Evolutionary conservation across 2,329 filamentous ascomycete genomes (phyloP).

Genomic region (Hypoxylon sp.): DNA sequence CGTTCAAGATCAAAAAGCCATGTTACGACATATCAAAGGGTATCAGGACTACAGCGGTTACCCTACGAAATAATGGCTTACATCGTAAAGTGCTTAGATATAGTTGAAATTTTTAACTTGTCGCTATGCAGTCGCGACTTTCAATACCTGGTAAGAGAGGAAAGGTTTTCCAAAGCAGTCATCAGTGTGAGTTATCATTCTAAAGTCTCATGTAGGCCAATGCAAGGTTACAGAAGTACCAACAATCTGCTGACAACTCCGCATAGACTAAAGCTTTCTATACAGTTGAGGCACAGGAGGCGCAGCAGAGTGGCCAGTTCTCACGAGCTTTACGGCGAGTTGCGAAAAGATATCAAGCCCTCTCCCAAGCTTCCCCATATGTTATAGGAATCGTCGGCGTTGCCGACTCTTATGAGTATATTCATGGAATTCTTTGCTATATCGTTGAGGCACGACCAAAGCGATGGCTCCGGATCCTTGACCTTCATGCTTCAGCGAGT

Average conservation of each 20-base stretch:
- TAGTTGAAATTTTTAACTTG: slow-evolving; percentile 72
- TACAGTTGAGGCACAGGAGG: slow-evolving; percentile 55
- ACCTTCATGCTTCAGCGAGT: slow-evolving; percentile 66
- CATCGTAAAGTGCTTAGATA: slow-evolving; percentile 67
- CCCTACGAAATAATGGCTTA: slow-evolving; percentile 77
- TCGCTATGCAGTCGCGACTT: slow-evolving; percentile 68
- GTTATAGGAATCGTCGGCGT: slow-evolving; percentile 71
- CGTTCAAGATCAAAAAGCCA: slow-evolving; percentile 19
- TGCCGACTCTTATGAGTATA: slow-evolving; percentile 74
- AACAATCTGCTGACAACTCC: slow-evolving; percentile 49
- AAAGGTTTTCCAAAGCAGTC: slow-evolving; percentile 69
- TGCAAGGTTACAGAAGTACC: slow-evolving; percentile 36
- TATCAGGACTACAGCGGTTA: slow-evolving; percentile 55
- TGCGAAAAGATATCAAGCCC: slow-evolving; percentile 72
- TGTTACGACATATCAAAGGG: slow-evolving; percentile 34
- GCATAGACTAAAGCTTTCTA: slow-evolving; percentile 55
- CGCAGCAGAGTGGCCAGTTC: slow-evolving; percentile 57
- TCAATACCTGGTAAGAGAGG: slow-evolving; percentile 65
- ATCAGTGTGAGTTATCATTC: slow-evolving; percentile 66
- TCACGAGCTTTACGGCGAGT: slow-evolving; percentile 70
- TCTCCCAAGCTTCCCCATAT: slow-evolving; percentile 74
- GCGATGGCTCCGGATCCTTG: slow-evolving; percentile 68
- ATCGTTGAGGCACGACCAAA: slow-evolving; percentile 60
- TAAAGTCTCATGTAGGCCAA: slow-evolving; percentile 4
- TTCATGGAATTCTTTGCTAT: slow-evolving; percentile 76